Conservation (phyloP, 805 yeast species). For the Saccharomycopsis oosterbeekiorum region DNA sequence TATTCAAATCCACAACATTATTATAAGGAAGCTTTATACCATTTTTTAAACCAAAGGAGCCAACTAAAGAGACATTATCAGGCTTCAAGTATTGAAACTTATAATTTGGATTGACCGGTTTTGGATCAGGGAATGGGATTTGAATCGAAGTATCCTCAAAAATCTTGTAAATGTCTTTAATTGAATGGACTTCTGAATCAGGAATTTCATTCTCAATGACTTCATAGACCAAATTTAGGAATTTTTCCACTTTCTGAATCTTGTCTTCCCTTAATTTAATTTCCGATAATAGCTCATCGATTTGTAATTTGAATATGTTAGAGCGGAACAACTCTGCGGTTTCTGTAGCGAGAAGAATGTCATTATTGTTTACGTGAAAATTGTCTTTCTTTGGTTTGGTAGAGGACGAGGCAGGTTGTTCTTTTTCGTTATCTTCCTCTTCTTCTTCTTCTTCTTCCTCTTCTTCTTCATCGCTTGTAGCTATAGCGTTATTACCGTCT, state of each 20-base stretch:
- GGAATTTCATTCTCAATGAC: neutral
- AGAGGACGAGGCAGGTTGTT: slow-evolving; percentile 6
- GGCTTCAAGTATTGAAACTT: slow-evolving; percentile 65
- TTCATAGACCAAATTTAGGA: slow-evolving; percentile 63
- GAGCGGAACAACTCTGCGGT: slow-evolving; percentile 92
- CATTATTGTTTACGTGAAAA: slow-evolving; percentile 38
- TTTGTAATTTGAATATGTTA: slow-evolving; percentile 88
- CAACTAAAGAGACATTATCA: slow-evolving; percentile 65
- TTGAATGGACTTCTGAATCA: slow-evolving; percentile 24
- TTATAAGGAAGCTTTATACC: slow-evolving; percentile 53
- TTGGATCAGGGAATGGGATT: slow-evolving; percentile 87
- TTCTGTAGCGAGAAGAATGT: slow-evolving; percentile 84
- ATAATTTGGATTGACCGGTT: slow-evolving; percentile 60
- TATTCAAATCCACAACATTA: slow-evolving; percentile 66
- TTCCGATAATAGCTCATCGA: slow-evolving; percentile 82
- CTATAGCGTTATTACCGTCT: slow-evolving; percentile 4
- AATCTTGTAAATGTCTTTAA: slow-evolving; percentile 54
- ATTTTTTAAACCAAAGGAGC: slow-evolving; percentile 82
- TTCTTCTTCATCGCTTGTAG: slow-evolving; percentile 9
- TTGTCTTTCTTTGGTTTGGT: neutral
- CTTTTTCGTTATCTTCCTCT: slow-evolving; percentile 15
- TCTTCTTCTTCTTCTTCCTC: slow-evolving; percentile 20
- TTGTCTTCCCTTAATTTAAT: slow-evolving; percentile 64
- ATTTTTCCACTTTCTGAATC: slow-evolving; percentile 55
- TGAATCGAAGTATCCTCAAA: slow-evolving; percentile 35